phyloP scores from a whole-genome alignment of 2,329 filamentous ascomycete species.

The Fusarium sp. region DNA sequence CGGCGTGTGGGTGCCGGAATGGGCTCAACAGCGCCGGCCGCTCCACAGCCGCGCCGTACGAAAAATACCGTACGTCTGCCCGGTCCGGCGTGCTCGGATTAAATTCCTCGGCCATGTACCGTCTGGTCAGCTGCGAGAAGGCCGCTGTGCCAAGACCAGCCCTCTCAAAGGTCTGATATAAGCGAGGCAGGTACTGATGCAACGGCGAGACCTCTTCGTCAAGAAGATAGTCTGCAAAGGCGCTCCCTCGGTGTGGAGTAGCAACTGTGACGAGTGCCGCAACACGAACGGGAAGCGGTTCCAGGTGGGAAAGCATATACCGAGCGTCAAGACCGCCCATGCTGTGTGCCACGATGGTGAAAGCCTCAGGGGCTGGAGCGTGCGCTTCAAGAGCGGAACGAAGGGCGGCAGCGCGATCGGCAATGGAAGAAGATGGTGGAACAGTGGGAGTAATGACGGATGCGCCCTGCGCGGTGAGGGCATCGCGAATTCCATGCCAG shows the following conservation, averaged over 20 bases:
- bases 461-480: slow-evolving; percentile 63
- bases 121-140: slow-evolving; percentile 69
- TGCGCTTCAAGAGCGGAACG: slow-evolving; percentile 62
- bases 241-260: slow-evolving; percentile 65
- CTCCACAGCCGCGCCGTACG: slow-evolving; percentile 66
- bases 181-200: slow-evolving; percentile 63
- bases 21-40: slow-evolving; percentile 70
- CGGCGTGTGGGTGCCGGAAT: slow-evolving; percentile 63
- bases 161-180: slow-evolving; percentile 62
- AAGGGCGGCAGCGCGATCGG: slow-evolving; percentile 68
- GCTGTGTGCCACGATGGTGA: slow-evolving; percentile 80
- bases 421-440: slow-evolving; percentile 70
- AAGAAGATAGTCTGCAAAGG: slow-evolving; percentile 66
- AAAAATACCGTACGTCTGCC: slow-evolving; percentile 67
- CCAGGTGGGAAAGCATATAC: slow-evolving; percentile 71
- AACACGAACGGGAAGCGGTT: slow-evolving; percentile 59
- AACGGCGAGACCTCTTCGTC: slow-evolving; percentile 53
- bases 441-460: slow-evolving; percentile 70
- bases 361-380: slow-evolving; percentile 56
- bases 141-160: slow-evolving; percentile 68
- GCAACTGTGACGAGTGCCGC: slow-evolving; percentile 65
- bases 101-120: slow-evolving; percentile 68
- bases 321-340: slow-evolving; percentile 74
- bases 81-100: slow-evolving; percentile 68
- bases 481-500: slow-evolving; percentile 72